These are phyloP conservation scores for Petrea volubilis DNA, from an alignment of 257 asterid genomes.

Conservation along the genomic window DNA sequence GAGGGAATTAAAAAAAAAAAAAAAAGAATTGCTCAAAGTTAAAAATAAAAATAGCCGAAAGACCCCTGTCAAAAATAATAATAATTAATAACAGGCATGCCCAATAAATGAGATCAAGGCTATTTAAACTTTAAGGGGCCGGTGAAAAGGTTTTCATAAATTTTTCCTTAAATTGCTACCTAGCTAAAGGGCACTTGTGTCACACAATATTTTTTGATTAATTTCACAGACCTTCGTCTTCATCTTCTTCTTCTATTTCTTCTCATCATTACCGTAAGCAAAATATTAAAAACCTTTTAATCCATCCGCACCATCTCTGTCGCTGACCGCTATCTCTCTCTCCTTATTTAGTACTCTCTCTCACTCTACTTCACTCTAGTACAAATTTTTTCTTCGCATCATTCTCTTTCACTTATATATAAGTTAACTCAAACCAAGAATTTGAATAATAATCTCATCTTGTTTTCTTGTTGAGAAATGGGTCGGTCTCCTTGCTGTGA, in stretches of 20 bases:
- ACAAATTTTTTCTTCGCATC: not conserved
- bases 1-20: no score
- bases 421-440: conserved; percentile 1
- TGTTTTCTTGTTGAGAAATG: conserved; percentile 34
- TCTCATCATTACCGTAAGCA: no score
- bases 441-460: not conserved
- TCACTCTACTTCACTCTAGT: conserved; percentile 12
- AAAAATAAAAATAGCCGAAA: not conserved
- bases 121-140: conserved; percentile 13
- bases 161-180: conserved; percentile 20
- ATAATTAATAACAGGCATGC: not conserved
- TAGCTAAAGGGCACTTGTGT: conserved; percentile 17
- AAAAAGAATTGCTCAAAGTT: no score
- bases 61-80: not conserved
- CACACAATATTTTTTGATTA: not conserved
- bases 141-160: conserved; percentile 30
- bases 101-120: conserved; percentile 28
- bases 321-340: conserved; percentile 50
- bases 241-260: no score
- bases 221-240: not conserved
- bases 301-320: conserved; percentile 44
- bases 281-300: conserved; percentile 37
- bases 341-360: conserved; percentile 29
- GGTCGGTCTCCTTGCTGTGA: conserved; percentile 96
- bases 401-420: conserved; percentile 9